phyloP scores from a whole-genome alignment of 352 stramenopile genomes.

The Phytophthora pinifolia region DNA sequence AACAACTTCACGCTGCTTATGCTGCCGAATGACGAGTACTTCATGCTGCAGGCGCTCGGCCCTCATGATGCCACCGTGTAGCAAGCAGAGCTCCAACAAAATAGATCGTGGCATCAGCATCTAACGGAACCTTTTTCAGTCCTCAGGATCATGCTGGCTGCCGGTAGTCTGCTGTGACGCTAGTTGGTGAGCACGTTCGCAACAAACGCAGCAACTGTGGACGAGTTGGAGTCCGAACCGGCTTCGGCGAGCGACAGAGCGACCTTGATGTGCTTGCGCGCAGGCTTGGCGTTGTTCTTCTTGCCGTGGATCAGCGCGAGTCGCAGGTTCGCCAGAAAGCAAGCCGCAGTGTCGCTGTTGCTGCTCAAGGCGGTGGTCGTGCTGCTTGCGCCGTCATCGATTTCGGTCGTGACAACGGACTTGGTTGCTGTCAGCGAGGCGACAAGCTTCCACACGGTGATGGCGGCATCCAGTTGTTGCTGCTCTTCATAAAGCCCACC shows the following conservation, averaged over 20 bases:
- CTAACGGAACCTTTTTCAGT: no score
- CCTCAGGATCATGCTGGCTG: no score
- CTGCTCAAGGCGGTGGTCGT: constrained; percentile 25
- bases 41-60: constrained; percentile 65
- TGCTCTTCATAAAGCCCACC: constrained; percentile 55
- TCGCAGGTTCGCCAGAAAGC: constrained; percentile 63
- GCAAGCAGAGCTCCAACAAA: constrained; percentile 13
- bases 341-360: constrained; percentile 26
- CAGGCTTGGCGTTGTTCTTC: constrained; percentile 62
- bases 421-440: constrained; percentile 31
- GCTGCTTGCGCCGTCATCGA: constrained; percentile 26
- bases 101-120: constrained; percentile 10
- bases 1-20: constrained; percentile 81
- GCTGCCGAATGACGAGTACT: constrained; percentile 73
- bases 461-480: constrained; percentile 43
- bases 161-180: neutral
- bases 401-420: constrained; percentile 13
- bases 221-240: constrained; percentile 26
- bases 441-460: constrained; percentile 70
- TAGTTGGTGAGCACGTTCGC: constrained; percentile 61
- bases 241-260: constrained; percentile 33
- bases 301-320: constrained; percentile 62
- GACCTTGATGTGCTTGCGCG: constrained; percentile 68
- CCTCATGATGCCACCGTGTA: constrained; percentile 67
- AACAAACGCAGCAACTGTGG: constrained; percentile 59